Evolutionary conservation across 805 yeast species (phyloP), one percentile per base, ranked within the genome.

Genomic region (Cyberlindnera mississippiensis): DNA sequence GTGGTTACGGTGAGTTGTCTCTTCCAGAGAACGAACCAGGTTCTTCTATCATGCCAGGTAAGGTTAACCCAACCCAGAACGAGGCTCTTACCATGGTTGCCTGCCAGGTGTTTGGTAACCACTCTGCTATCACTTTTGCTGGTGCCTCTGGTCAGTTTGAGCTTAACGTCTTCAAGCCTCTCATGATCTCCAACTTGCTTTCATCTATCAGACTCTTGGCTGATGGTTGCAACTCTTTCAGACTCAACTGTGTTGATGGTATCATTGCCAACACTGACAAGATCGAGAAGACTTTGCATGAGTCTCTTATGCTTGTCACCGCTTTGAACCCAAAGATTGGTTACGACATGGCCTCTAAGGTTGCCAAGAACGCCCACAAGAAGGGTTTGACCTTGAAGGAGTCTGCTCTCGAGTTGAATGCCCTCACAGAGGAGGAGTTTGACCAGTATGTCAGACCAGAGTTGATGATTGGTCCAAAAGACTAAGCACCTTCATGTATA

Each of bases 81-180:
- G 99, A 93, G 76, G 99, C 99, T 41, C 72, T 93, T 65, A 93
- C 98, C 51, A 95, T 93, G 96, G 96, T 91, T 48, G 89, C 96
- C 64, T 79, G 93, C 50, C 99, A 93, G 75, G 97, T 93, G 20
- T 88, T 93, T 64, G 99, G 99, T 66, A 93, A 93, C 81, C 82
- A 93, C 69, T 69, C 96, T 34, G 80, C 96, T 51, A 86, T 93
- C 69, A 90, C 98, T 28, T 88, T 87, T 63, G 95, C 96, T 33
- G 99, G 99, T 62, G 97, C 99, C 29, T 86, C 96, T 30, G 99
- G 99, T 57, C 99, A 93, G 73, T 93, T 93, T 58, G 99, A 93
- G 75, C 80, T 93, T 67, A 93, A 93, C 68, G 99, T 90, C 33
- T 93, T 88, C 83, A 93, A 93, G 77, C 99, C 99, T 38, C 88